Evolutionary conservation across 1,284 basidiomycete species (phyloP), one percentile per base, ranked within the genome.

Genomic region (Gymnopus androsaceus): DNA sequence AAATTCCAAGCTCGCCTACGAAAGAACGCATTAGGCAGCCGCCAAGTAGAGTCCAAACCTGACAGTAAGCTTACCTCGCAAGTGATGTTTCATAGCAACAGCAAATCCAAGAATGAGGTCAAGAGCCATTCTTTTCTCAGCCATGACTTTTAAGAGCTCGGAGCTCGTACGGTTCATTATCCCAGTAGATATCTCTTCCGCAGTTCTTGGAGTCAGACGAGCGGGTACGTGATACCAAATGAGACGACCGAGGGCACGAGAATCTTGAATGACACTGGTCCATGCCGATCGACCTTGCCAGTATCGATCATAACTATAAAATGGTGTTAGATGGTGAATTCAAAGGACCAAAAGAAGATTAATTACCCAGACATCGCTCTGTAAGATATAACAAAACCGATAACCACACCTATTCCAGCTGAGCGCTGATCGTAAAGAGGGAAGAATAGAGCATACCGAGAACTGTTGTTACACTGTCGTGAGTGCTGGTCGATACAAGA

Each of bases 301-400:
- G 64, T 87, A 88, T 25, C 46, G 46, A 15, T 34, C 30, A 23
- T 33, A 33, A 19, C 82, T 80, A n/a, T 51, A 25, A 42, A 42
- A 21, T 84, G 72, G 19, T 12, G 84, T 76, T 4, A 73, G 69
- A 51, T n/a, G 82, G 68, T 0, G 77, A 75, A 21, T 81, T 71
- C 4, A 77, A 67, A n/a, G 77, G 80, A 38, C 11, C 3, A 37
- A 14, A 40, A 19, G 21, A 2, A 65, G 73, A 19, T 66, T 66
- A 7, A 84, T 80, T 77, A 83, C n/a, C n/a, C n/a, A 54, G 77
- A 82, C 42, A 72, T 77, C 0, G 83, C 82, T 25, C 84, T 78
- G 66, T 86, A 86, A 1, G 84, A 84, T 48, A 88, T 84, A 3
- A 87, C 84, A 64, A 87, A 87, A 63, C 85, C 85, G 58, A 88